phyloP scores from a whole-genome alignment of 139 green algal species.

The Coelastrella sp. region DNA sequence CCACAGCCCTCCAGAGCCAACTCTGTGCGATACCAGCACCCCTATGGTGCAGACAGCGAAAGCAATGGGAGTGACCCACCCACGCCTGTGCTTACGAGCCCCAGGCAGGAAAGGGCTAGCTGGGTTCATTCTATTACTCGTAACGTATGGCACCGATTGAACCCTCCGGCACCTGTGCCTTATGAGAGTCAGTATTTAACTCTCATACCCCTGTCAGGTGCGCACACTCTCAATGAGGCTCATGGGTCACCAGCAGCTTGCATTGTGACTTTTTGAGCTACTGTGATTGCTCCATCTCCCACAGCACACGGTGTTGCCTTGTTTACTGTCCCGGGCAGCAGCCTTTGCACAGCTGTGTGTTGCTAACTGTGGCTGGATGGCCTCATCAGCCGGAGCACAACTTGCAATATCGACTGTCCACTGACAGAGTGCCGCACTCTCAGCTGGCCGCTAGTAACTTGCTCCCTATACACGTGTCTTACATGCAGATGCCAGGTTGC shows the following conservation, averaged over 20 bases:
- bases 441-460: too few relatives aligned
- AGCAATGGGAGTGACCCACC: background rate
- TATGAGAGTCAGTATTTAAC: slow-evolving; percentile 71
- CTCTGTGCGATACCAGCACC: background rate
- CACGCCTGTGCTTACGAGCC: background rate
- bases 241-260: too few relatives aligned
- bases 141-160: background rate
- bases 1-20: slow-evolving; percentile 16
- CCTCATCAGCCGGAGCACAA: too few relatives aligned
- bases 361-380: too few relatives aligned
- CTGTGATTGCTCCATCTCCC: too few relatives aligned
- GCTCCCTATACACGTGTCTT: too few relatives aligned
- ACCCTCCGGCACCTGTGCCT: background rate
- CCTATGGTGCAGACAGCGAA: slow-evolving; percentile 15
- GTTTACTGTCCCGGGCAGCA: too few relatives aligned
- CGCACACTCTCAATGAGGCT: background rate
- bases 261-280: too few relatives aligned
- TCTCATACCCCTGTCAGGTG: slow-evolving; percentile 76
- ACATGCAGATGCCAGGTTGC: slow-evolving; percentile 59
- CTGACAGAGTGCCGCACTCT: too few relatives aligned
- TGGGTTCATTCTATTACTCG: background rate
- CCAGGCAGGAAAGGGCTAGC: background rate
- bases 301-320: too few relatives aligned
- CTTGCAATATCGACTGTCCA: too few relatives aligned
- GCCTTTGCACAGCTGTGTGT: too few relatives aligned